Evolutionary conservation across 116 monocot species (phyloP).

Genomic region (Trichopus zeylanicus): DNA sequence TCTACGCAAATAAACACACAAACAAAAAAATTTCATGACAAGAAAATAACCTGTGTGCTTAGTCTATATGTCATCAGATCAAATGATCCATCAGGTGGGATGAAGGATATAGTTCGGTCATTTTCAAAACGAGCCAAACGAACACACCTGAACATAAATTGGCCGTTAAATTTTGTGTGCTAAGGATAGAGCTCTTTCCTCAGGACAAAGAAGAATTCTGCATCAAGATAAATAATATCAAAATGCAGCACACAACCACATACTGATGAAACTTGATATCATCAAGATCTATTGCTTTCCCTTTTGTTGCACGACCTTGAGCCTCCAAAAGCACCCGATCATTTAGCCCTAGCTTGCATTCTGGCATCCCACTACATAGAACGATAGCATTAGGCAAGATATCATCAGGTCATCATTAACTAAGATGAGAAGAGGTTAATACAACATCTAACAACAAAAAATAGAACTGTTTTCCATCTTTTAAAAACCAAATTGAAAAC

Average conservation of each 20-base stretch:
- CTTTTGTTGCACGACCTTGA: conserved; percentile 92
- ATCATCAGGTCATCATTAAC: too few relatives aligned
- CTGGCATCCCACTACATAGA: conserved; percentile 94
- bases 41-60: conserved; percentile 93
- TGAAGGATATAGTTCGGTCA: conserved; percentile 99
- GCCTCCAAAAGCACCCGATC: conserved; percentile 94
- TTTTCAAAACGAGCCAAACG: conserved; percentile 97
- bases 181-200: background rate
- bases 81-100: conserved; percentile 97
- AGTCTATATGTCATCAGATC: conserved; percentile 99
- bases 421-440: background rate
- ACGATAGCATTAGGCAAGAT: too few relatives aligned
- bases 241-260: background rate
- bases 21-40: background rate
- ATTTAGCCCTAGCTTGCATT: conserved; percentile 97
- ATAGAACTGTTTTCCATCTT: background rate
- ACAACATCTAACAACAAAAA: background rate
- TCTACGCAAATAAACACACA: background rate
- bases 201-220: background rate
- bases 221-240: background rate
- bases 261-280: conserved; percentile 99
- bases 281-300: conserved; percentile 98
- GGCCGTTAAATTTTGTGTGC: conserved; percentile 3
- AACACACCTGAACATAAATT: conserved; percentile 62
- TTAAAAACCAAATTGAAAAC: background rate